Evolutionary conservation across 2,329 filamentous ascomycete genomes (phyloP).

Genomic region (Simplicillium sp.): DNA sequence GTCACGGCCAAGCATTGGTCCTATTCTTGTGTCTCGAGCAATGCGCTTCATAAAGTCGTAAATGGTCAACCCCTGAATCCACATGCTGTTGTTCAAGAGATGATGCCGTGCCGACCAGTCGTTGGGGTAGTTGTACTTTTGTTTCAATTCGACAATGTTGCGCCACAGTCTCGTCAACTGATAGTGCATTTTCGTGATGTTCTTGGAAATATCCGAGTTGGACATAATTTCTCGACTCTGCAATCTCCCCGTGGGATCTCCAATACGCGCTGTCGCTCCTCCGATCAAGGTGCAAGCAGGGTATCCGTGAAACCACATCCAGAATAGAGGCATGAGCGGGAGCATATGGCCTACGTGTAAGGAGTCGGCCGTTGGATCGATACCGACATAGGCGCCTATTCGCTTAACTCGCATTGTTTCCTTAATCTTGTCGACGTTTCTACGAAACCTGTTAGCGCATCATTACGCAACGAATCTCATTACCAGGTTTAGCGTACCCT

Average conservation of each 20-base stretch:
- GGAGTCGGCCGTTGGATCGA: slow-evolving; percentile 73
- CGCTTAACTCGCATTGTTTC: slow-evolving; percentile 54
- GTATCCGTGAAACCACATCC: slow-evolving; percentile 72
- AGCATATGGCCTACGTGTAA: slow-evolving; percentile 74
- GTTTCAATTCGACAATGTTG: slow-evolving; percentile 59
- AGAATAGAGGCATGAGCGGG: slow-evolving; percentile 75
- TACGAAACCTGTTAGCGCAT: slow-evolving; percentile 10
- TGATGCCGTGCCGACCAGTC: slow-evolving; percentile 58
- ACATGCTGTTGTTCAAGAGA: slow-evolving; percentile 72
- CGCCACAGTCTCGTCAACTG: slow-evolving; percentile 65
- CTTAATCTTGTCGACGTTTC: slow-evolving; percentile 44
- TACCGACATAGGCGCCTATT: slow-evolving; percentile 68
- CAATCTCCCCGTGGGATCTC: slow-evolving; percentile 66
- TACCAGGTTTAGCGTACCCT: slow-evolving; percentile 45
- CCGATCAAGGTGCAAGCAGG: slow-evolving; percentile 59
- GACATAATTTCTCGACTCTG: slow-evolving; percentile 47
- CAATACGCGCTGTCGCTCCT: slow-evolving; percentile 67
- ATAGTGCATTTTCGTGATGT: slow-evolving; percentile 57
- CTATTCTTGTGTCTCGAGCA: slow-evolving; percentile 65
- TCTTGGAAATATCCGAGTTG: slow-evolving; percentile 45
- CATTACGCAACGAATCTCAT: neutral
- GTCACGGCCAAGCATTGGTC: slow-evolving; percentile 80
- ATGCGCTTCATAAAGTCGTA: slow-evolving; percentile 68
- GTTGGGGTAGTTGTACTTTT: slow-evolving; percentile 53
- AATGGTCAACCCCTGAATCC: slow-evolving; percentile 66